phyloP scores from a whole-genome alignment of 2,329 filamentous ascomycete genomes.

The Nigrospora sphaerica region DNA sequence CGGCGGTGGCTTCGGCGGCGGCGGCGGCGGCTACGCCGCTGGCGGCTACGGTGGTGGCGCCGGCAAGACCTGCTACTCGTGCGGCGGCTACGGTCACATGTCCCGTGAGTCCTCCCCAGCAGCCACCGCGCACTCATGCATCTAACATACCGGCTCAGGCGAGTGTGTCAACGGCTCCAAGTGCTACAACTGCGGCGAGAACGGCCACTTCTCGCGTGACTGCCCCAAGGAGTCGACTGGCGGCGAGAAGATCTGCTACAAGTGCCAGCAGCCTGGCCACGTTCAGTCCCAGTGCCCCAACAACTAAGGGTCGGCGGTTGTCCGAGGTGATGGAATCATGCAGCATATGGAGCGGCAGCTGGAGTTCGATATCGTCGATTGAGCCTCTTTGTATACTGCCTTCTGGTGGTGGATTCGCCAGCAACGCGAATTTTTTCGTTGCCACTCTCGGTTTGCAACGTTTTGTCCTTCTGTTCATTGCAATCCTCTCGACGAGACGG shows the following conservation, averaged over 20 bases:
- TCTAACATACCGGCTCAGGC: slow-evolving; percentile 29
- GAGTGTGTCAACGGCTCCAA: slow-evolving; percentile 99
- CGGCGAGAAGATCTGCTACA: slow-evolving; percentile 97
- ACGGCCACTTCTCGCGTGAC: slow-evolving; percentile 90
- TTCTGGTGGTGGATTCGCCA: neutral
- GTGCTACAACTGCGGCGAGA: slow-evolving; percentile 98
- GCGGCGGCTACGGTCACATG: slow-evolving; percentile 95
- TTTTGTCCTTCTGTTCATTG: neutral
- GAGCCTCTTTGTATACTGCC: slow-evolving; percentile 3
- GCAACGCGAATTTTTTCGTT: neutral
- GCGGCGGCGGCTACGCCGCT: slow-evolving; percentile 34
- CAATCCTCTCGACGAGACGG: neutral
- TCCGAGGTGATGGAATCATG: neutral
- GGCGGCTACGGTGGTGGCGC: slow-evolving; percentile 40
- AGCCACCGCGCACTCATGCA: neutral
- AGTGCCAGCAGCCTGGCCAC: slow-evolving; percentile 79
- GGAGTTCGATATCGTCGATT: slow-evolving; percentile 1
- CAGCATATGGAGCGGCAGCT: too few species aligned
- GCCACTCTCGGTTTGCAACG: neutral
- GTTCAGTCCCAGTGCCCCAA: slow-evolving; percentile 92
- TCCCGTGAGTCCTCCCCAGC: slow-evolving; percentile 52
- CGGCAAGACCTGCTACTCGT: slow-evolving; percentile 94
- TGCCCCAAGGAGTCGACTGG: slow-evolving; percentile 86
- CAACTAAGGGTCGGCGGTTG: slow-evolving; percentile 13
- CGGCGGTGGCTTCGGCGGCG: slow-evolving; percentile 36